Percentiles rank a stretch among this genome's conserved stretches.
Conservation (phyloP, 495 filamentous ascomycete species). For the Aspergillus taichungensis region DNA sequence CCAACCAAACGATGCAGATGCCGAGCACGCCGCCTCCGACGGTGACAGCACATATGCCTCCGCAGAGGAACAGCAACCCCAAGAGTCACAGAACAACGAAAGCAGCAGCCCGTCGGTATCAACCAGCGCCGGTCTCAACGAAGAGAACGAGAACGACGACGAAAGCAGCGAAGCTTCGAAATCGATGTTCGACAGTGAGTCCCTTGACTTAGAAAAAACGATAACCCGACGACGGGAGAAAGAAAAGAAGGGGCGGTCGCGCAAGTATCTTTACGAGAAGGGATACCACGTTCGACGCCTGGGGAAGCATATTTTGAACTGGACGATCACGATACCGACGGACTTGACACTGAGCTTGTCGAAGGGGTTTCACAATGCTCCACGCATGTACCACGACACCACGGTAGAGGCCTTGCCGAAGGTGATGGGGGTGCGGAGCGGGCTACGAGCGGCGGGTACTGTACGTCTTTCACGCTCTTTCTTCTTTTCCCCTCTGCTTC, state of each 20-base stretch:
- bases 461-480: constrained; percentile 10
- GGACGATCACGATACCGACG: constrained; percentile 67
- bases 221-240: constrained; percentile 1
- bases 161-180: background rate
- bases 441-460: constrained; percentile 55
- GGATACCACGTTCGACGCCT: constrained; percentile 16
- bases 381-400: constrained; percentile 68
- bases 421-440: constrained; percentile 60
- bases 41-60: background rate
- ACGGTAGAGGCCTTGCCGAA: constrained; percentile 60
- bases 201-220: constrained; percentile 1
- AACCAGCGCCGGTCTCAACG: background rate
- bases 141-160: background rate
- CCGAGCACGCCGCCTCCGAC: background rate
- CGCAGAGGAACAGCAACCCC: background rate
- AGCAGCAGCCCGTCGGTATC: background rate
- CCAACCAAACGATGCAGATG: background rate
- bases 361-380: constrained; percentile 79
- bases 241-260: background rate
- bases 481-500: background rate
- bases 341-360: constrained; percentile 71
- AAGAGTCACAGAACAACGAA: no score
- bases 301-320: constrained; percentile 59
- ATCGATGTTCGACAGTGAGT: background rate
- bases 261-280: constrained; percentile 12